Percentiles rank a stretch among this genome's conserved stretches.
These are phyloP conservation scores for Quillaja saponaria DNA, from an alignment of 306 rosid genomes.

Conservation along the genomic window DNA sequence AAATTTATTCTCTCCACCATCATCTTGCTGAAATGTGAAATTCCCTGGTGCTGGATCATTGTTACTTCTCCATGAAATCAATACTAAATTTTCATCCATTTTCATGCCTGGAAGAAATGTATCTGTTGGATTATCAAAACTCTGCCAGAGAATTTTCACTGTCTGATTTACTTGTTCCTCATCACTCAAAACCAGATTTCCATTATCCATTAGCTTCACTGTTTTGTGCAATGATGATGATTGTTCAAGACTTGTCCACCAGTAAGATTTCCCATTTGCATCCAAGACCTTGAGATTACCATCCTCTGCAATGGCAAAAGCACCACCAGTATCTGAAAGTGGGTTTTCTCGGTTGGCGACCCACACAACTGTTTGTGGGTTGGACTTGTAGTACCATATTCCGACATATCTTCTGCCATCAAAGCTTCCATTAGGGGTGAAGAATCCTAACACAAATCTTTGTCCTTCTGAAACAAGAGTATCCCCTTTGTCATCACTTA, in stretches of 20 bases:
- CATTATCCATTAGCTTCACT: conserved; percentile 58
- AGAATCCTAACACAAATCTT: conserved; percentile 65
- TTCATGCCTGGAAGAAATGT: conserved; percentile 88
- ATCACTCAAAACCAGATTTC: conserved; percentile 55
- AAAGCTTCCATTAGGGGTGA: conserved; percentile 63
- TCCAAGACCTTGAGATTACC: conserved; percentile 65
- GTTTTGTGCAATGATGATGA: conserved; percentile 32
- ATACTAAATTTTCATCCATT: conserved; percentile 48
- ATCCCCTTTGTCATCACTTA: conserved; percentile 38
- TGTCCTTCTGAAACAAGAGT: conserved; percentile 64
- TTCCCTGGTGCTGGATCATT: conserved; percentile 69
- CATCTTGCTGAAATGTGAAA: conserved; percentile 66
- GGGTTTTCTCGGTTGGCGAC: conserved; percentile 74
- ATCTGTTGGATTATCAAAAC: conserved; percentile 70
- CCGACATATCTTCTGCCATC: conserved; percentile 65
- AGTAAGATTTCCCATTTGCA: conserved; percentile 37
- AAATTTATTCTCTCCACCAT: conserved; percentile 51
- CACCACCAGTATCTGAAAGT: conserved; percentile 46
- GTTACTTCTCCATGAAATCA: conserved; percentile 66
- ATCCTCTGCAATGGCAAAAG: conserved; percentile 52
- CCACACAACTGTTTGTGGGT: conserved; percentile 65
- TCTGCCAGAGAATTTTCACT: conserved; percentile 55
- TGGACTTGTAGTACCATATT: conserved; percentile 64
- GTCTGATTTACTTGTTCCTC: conserved; percentile 36
- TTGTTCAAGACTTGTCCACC: conserved; percentile 55